These are phyloP conservation scores for Penicillium paneum DNA, from an alignment of 2,329 filamentous ascomycete species.

Conservation along the genomic window DNA sequence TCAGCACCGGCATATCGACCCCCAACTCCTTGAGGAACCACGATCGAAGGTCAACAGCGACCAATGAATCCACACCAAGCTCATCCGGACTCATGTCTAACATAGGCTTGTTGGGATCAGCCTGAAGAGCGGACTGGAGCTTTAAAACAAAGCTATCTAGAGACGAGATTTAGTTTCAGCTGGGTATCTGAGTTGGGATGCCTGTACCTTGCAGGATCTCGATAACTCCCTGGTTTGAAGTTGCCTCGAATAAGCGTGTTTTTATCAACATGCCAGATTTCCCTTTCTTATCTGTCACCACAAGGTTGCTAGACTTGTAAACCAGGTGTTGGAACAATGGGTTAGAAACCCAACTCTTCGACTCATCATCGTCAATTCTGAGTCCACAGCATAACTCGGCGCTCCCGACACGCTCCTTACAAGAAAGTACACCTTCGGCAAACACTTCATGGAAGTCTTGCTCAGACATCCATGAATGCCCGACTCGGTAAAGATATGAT, in stretches of 20 bases:
- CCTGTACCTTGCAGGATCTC: conserved; percentile 16
- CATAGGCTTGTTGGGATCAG: conserved; percentile 14
- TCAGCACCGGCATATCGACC: conserved; percentile 25
- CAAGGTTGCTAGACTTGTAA: conserved; percentile 11
- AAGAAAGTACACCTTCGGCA: conserved; percentile 30
- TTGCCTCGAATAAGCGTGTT: conserved; percentile 15
- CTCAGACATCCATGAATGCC: conserved; percentile 29
- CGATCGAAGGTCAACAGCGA: conserved; percentile 27
- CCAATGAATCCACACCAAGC: conserved; percentile 26
- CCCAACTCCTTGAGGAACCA: conserved; percentile 25
- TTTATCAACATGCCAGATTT: conserved; percentile 15
- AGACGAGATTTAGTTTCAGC: background rate
- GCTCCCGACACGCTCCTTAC: conserved; percentile 8
- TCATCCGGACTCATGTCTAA: conserved; percentile 19
- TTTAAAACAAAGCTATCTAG: conserved; percentile 18
- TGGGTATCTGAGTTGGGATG: background rate
- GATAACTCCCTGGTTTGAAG: conserved; percentile 10
- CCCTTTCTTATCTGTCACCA: conserved; percentile 13
- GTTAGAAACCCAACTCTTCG: conserved; percentile 21
- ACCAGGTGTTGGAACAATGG: conserved; percentile 25
- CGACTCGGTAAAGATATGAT: conserved; percentile 21
- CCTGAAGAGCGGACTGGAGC: conserved; percentile 18
- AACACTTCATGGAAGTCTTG: conserved; percentile 32
- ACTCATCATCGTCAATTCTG: conserved; percentile 23
- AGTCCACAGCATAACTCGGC: conserved; percentile 19